A percentile compares a stretch with the other conserved stretches of the same genome.
These are phyloP conservation scores for Cymbopogon flexuosus DNA, from an alignment of 202 grass and related monocot species.

Conservation along the genomic window DNA sequence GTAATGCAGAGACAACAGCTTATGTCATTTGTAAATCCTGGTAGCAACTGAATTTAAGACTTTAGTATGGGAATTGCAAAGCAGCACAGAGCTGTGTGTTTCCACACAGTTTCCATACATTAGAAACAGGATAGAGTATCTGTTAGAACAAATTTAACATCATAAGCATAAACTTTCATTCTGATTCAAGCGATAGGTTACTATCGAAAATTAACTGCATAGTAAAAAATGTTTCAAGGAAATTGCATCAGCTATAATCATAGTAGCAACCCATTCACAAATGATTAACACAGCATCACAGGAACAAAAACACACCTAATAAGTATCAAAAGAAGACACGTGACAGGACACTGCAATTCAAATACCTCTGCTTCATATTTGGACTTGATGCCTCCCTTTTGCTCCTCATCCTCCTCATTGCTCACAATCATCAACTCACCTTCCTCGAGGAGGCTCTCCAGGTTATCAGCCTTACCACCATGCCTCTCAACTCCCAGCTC, in stretches of 20 bases:
- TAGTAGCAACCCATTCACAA: neutral
- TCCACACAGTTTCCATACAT: neutral
- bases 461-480: neutral
- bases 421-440: slow-evolving; percentile 43
- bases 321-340: neutral
- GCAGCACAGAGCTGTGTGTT: neutral
- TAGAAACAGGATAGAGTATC: neutral
- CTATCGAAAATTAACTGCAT: neutral
- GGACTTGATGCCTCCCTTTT: slow-evolving; percentile 39
- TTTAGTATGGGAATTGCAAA: neutral
- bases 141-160: neutral
- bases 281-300: neutral
- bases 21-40: neutral
- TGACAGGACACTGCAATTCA: neutral
- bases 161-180: neutral
- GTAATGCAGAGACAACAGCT: neutral
- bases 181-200: neutral
- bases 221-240: neutral
- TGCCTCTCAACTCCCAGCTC: neutral
- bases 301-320: neutral
- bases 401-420: slow-evolving; percentile 37
- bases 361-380: slow-evolving; percentile 58
- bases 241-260: slow-evolving; percentile 1
- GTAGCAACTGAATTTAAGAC: neutral
- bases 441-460: slow-evolving; percentile 50